Percentiles rank a stretch among this genome's conserved stretches.
These are phyloP conservation scores for Aureobasidium sp. DNA, from an alignment of 2,329 filamentous ascomycete genomes.

Conservation along the genomic window DNA sequence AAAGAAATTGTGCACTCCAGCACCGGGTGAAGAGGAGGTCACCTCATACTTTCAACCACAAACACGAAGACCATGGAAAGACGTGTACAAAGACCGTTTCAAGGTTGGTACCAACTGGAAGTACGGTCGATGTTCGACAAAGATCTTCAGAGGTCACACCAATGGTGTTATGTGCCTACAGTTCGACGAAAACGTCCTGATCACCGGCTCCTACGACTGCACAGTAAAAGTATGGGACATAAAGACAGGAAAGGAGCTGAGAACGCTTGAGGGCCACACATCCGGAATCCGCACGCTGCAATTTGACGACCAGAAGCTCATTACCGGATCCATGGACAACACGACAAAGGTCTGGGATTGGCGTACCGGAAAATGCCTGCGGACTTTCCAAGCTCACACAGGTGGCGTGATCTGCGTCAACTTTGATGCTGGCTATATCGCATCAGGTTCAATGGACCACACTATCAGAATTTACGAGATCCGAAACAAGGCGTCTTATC, in stretches of 20 bases:
- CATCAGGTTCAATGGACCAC: slow-evolving; percentile 82
- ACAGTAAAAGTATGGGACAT: slow-evolving; percentile 97
- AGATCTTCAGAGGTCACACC: slow-evolving; percentile 75
- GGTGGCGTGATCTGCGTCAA: slow-evolving; percentile 82
- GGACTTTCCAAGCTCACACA: slow-evolving; percentile 70
- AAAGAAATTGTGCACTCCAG: slow-evolving; percentile 31
- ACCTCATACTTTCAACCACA: slow-evolving; percentile 43
- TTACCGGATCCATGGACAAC: slow-evolving; percentile 81
- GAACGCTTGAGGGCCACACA: slow-evolving; percentile 77
- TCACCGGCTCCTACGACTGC: slow-evolving; percentile 89
- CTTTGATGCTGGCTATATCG: slow-evolving; percentile 76
- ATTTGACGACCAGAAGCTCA: slow-evolving; percentile 85
- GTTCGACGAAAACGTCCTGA: slow-evolving; percentile 83
- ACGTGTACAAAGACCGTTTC: slow-evolving; percentile 91
- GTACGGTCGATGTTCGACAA: slow-evolving; percentile 79
- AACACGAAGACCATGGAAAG: slow-evolving; percentile 73
- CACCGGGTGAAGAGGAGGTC: slow-evolving; percentile 22
- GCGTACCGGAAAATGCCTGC: slow-evolving; percentile 80
- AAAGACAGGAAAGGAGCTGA: slow-evolving; percentile 75
- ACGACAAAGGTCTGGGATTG: slow-evolving; percentile 96
- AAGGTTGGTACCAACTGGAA: slow-evolving; percentile 98
- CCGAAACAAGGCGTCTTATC: slow-evolving; percentile 70
- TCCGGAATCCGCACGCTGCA: slow-evolving; percentile 81
- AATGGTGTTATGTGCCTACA: slow-evolving; percentile 79
- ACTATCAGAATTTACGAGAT: slow-evolving; percentile 93